phyloP scores from a whole-genome alignment of 1,284 basidiomycete genomes.

The Irpex sp. region DNA sequence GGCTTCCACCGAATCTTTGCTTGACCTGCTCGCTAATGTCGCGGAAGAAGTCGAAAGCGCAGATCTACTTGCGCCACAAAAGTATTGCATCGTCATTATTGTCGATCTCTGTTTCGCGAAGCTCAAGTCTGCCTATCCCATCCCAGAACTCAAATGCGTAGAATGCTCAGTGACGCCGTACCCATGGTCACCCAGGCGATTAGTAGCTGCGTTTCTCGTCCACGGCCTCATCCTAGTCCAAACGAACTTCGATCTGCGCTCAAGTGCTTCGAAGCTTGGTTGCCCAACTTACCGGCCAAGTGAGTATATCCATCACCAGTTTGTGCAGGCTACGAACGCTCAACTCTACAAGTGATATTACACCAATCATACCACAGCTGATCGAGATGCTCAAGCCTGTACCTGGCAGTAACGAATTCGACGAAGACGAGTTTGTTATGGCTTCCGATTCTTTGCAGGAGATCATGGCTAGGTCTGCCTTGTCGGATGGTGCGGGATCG shows the following conservation, averaged over 20 bases:
- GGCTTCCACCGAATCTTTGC: conserved; percentile 47
- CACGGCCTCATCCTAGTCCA: conserved; percentile 22
- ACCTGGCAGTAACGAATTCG: conserved; percentile 28
- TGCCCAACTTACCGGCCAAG: conserved; percentile 63
- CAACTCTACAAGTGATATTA: conserved; percentile 44
- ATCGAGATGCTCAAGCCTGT: conserved; percentile 55
- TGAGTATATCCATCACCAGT: conserved; percentile 29
- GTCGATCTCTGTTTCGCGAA: not conserved
- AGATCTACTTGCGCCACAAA: conserved; percentile 68
- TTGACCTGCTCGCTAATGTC: conserved; percentile 80
- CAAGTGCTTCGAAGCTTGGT: conserved; percentile 79
- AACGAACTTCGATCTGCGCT: conserved; percentile 64
- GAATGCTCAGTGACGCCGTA: conserved; percentile 57
- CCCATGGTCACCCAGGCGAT: conserved; percentile 69
- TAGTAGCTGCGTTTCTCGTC: conserved; percentile 40
- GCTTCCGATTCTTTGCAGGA: conserved; percentile 74
- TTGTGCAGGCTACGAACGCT: conserved; percentile 2
- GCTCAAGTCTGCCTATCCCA: not conserved
- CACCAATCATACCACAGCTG: conserved; percentile 54
- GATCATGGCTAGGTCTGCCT: conserved; percentile 66
- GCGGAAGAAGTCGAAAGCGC: conserved; percentile 76
- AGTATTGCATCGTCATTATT: conserved; percentile 42
- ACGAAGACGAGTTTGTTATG: conserved; percentile 51
- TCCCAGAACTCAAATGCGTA: conserved; percentile 53
- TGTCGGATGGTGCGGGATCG: conserved; percentile 66